Evolutionary conservation across 345 rosid species (phyloP), one percentile per base, ranked within the genome.

Genomic region (Luvunga scandens): DNA sequence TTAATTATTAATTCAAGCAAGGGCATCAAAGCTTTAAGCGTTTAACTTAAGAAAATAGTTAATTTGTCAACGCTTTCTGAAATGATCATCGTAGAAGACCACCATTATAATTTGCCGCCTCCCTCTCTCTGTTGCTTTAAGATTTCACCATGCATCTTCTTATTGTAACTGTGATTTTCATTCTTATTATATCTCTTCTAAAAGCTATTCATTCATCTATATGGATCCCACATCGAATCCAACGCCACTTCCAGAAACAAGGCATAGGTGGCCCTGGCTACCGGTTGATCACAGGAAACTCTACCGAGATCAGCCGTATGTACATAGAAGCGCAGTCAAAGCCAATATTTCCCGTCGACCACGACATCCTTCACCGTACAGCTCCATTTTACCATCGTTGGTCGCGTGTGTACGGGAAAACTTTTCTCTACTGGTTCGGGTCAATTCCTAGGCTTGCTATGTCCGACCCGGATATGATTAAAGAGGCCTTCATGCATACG

Each of bases 401-500:
- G 95, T 88, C 93, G 7, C 73, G 57, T 65, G 57, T 1, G 75
- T 87, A 90, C 7, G 97, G 97, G 67, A 87, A 82, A 75, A 87
- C 85, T n/a, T 93, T 88, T 71, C 79, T 94, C 7, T 93, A 83
- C 81, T 92, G 98, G 97, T 93, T 93, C 66, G 99, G 99, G 66
- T 78, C 85, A 38, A 82, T 62, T 70, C 92, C 98, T 16, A 88
- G 92, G 78, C 78, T 95, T 76, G 93, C 90, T 5, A 60, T 86
- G 14, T 84, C 91, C 59, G 93, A 95, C 76, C 91, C 85, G 75
- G 88, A 66, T 10, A 77, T 90, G 82, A 88, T 95, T 50, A 89
- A 91, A 80, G 93, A 91, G 77, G 84, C 88, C 39, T 79, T 91
- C 22, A 61, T 82, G 84, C 85, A 79, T 31, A 81, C 85, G 1